A percentile compares a stretch with the other conserved stretches of the same genome.
Conservation (phyloP, 2,329 filamentous ascomycete species). For the Fusarium tanahbumbuense region DNA sequence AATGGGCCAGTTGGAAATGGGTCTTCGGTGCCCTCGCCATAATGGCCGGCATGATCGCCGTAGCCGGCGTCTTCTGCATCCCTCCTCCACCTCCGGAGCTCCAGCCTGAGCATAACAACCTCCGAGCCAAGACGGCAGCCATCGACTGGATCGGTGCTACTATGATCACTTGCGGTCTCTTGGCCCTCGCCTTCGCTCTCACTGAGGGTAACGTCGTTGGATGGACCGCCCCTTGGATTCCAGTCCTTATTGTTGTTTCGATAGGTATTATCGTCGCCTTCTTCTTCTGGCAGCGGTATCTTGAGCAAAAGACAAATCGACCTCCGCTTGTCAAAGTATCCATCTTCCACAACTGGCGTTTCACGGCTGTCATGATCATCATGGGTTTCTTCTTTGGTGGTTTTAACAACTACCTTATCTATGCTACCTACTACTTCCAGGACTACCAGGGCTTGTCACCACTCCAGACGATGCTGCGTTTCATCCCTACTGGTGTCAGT, state of each 20-base stretch:
- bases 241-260: slow-evolving; percentile 68
- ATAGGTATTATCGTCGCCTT: slow-evolving; percentile 67
- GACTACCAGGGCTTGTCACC: slow-evolving; percentile 71
- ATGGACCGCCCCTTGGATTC: slow-evolving; percentile 73
- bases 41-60: slow-evolving; percentile 66
- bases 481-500: slow-evolving; percentile 72
- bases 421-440: slow-evolving; percentile 77
- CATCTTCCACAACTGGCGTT: slow-evolving; percentile 69
- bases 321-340: slow-evolving; percentile 75
- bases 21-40: slow-evolving; percentile 74
- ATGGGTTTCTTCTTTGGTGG: slow-evolving; percentile 74
- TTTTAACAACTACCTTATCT: slow-evolving; percentile 76
- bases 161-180: slow-evolving; percentile 70
- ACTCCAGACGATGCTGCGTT: slow-evolving; percentile 75
- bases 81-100: slow-evolving; percentile 59
- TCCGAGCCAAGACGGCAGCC: slow-evolving; percentile 54
- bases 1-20: slow-evolving; percentile 74
- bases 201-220: slow-evolving; percentile 77
- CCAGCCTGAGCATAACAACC: slow-evolving; percentile 37
- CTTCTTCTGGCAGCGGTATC: slow-evolving; percentile 68
- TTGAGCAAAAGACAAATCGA: slow-evolving; percentile 49
- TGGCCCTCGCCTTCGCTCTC: slow-evolving; percentile 73
- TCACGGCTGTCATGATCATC: slow-evolving; percentile 72
- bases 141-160: slow-evolving; percentile 76
- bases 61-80: slow-evolving; percentile 69